phyloP scores from a whole-genome alignment of 2,329 filamentous ascomycete species.

The Microsporum canis region DNA sequence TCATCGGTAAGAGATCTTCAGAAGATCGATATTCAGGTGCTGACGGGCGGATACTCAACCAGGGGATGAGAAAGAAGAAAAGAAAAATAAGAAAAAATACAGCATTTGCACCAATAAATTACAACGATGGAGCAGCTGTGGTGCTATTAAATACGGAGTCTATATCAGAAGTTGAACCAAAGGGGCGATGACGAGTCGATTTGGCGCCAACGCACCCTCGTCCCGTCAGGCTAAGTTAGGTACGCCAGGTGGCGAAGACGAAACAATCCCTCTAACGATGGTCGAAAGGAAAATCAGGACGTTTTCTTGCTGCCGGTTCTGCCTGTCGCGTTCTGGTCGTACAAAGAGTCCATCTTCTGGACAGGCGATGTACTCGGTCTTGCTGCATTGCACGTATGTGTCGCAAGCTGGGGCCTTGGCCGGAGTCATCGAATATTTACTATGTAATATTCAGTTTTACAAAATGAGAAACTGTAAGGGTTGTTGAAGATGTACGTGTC shows the following conservation, averaged over 20 bases:
- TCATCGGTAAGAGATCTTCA: not conserved
- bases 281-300: not conserved
- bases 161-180: not conserved
- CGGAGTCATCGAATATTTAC: too few relatives aligned
- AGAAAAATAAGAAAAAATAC: not conserved
- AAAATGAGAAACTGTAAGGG: not conserved
- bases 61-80: not conserved
- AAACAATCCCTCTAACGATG: not conserved
- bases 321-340: not conserved
- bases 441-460: too few relatives aligned
- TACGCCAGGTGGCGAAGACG: not conserved
- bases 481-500: not conserved
- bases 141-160: not conserved
- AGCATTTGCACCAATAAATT: not conserved
- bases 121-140: not conserved
- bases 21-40: not conserved
- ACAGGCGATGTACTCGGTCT: not conserved
- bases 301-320: not conserved
- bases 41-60: not conserved
- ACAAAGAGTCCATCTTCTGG: not conserved
- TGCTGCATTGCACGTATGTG: not conserved
- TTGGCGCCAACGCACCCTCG: not conserved
- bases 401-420: not conserved
- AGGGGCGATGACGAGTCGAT: conserved; percentile 1
- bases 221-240: not conserved